These are phyloP conservation scores for Takakia lepidozioides DNA, from an alignment of 225 moss, liverwort and hornwort genomes.

Conservation along the genomic window DNA sequence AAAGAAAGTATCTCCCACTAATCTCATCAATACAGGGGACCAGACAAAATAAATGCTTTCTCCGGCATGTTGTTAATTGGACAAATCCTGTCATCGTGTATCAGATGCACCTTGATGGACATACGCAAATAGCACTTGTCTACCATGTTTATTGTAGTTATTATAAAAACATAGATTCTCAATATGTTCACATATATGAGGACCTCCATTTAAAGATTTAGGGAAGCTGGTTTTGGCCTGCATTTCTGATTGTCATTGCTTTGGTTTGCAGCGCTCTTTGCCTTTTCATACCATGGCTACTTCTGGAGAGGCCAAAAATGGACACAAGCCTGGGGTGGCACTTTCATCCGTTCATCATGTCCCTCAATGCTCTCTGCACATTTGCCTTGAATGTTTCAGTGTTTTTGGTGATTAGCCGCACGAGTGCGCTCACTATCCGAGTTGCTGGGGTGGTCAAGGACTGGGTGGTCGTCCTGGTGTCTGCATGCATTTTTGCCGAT, in stretches of 20 bases:
- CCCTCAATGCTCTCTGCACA: constrained; percentile 61
- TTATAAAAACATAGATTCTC: not conserved
- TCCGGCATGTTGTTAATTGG: too few species aligned
- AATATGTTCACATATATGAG: too few species aligned
- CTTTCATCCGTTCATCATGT: constrained; percentile 48
- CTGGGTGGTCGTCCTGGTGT: constrained; percentile 53
- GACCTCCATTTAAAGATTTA: too few species aligned
- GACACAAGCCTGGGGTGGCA: constrained; percentile 45
- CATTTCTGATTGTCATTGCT: not conserved
- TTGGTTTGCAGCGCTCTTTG: constrained; percentile 51
- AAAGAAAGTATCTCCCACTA: too few species aligned
- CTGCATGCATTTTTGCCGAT: constrained; percentile 54
- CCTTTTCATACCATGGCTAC: constrained; percentile 56
- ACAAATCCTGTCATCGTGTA: too few species aligned
- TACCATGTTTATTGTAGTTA: not conserved
- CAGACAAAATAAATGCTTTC: too few species aligned
- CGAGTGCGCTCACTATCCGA: constrained; percentile 60
- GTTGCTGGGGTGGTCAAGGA: constrained; percentile 64
- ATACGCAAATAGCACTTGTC: too few species aligned
- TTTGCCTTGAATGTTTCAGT: constrained; percentile 57
- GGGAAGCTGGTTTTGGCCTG: not conserved
- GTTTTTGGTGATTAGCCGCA: constrained; percentile 50
- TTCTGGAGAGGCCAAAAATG: constrained; percentile 60
- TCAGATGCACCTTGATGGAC: too few species aligned
- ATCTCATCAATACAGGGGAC: too few species aligned